Evolutionary conservation across 306 rosid species (phyloP).

Genomic region (Rosa chinensis): DNA sequence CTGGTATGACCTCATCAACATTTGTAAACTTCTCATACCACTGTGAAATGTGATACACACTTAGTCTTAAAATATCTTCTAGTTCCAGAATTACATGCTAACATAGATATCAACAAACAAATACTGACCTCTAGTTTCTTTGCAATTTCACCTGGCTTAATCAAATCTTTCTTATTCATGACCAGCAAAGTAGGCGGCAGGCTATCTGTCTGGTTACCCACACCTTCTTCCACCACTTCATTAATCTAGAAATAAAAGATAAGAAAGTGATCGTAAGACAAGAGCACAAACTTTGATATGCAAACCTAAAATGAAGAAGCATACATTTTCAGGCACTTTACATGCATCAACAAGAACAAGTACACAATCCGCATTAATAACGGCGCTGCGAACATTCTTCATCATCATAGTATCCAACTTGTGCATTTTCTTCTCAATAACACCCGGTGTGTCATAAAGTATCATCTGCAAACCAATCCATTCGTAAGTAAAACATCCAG

Average conservation of each 20-base stretch:
- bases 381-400: slow-evolving; percentile 91
- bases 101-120: slow-evolving; percentile 34
- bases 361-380: slow-evolving; percentile 85
- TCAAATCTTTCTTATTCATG: slow-evolving; percentile 88
- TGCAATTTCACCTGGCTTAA: slow-evolving; percentile 96
- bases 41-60: slow-evolving; percentile 42
- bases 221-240: slow-evolving; percentile 81
- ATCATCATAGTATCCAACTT: slow-evolving; percentile 96
- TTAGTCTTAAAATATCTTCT: not conserved
- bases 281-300: slow-evolving; percentile 4
- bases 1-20: slow-evolving; percentile 94
- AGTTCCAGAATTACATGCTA: slow-evolving; percentile 18
- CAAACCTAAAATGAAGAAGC: slow-evolving; percentile 34
- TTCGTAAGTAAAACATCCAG: slow-evolving; percentile 17
- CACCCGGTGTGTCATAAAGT: slow-evolving; percentile 97
- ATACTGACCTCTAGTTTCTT: slow-evolving; percentile 87
- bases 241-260: slow-evolving; percentile 59
- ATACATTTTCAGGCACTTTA: slow-evolving; percentile 90
- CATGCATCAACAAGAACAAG: slow-evolving; percentile 96
- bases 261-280: slow-evolving; percentile 28
- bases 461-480: slow-evolving; percentile 59
- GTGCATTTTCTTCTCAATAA: slow-evolving; percentile 88
- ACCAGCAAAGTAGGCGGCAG: slow-evolving; percentile 74
- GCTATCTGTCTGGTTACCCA: slow-evolving; percentile 54
- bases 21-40: slow-evolving; percentile 88